Base-by-base conservation (phyloP, 176 grass and related monocot genomes). In the Bothriochloa decipiens region DNA sequence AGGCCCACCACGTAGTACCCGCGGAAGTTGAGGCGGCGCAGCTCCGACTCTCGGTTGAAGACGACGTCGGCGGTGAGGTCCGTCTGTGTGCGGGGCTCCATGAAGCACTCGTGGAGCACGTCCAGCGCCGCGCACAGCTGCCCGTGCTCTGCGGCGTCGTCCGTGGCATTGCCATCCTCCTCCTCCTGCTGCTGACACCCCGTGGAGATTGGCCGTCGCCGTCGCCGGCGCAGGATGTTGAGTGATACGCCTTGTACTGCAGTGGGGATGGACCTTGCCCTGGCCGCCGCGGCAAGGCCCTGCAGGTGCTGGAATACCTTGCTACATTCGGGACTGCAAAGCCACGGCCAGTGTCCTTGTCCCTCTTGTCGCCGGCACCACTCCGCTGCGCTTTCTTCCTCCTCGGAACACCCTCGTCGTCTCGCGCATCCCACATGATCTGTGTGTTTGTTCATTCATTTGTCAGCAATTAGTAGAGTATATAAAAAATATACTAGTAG, bases 81-180 rank as follows among this genome's bases (percentile, higher is more conserved):
- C 45, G 32, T 90, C 22, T 65, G 68, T 1, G 93, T 92, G 61
- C 68, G 83, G 16, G 88, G 80, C 72, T 92, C 41, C 25, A 92
- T 74, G 82, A 96, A 96, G 79, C 88, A 92, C 26, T 96, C 91
- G 36, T 89, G 78, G 70, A 96, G 87, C 39, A 96, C 83, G 40
- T 96, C 93, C n/a, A 88, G 53, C 2, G 93, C 88, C n/a, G 84
- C 33, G 53, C 53, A 82, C 11, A 92, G 66, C 68, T 85, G 87
- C 15, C 77, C 78, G 82, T 91, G 83, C 25, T 62, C 43, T 8
- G 83, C 87, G 5, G 87, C 87, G 11, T 41, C 58, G 46, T 8
- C 7, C 40, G 40, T 8, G 8, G 8, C 41, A 8, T 8, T 11
- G 11, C 13, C 43, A 10, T 45, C 2, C 43, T 45, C 8, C 2